Base-by-base conservation (phyloP, 2,329 filamentous ascomycete genomes). In the Trichoderma atroviride region DNA sequence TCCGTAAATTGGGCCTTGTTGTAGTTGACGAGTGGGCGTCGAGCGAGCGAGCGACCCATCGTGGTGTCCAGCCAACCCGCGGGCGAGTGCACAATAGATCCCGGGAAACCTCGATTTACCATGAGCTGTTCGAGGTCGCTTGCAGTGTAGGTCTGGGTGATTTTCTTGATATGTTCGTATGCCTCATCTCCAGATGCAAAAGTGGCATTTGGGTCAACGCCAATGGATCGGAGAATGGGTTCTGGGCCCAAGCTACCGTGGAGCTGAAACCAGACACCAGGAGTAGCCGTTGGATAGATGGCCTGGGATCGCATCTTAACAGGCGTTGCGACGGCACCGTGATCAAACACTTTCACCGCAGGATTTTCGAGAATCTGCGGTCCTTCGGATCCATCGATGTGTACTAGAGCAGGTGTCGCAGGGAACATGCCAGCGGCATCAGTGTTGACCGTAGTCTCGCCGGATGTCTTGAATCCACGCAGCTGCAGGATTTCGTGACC, bases 361-460 rank as follows among this genome's bases (percentile, higher is more conserved):
- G 47, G 47, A 24, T 29, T 16, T 55, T 55, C 10, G 24, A 55
- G 24, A 29, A 55, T 5, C 13, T 27, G 14, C 6, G 52, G 52
- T 16, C 52, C 52, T 5, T 16, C 68, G 55, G 31, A 29, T 53
- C 70, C 70, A 35, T 64, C 65, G 16, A 68, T 33, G 4, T 43
- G 52, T 24, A 68, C 61, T 5, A 71, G 31, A 7, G 59, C 70
- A 7, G 65, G 58, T 2, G 69, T 71, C 2, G 63, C 70, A 16
- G 66, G 69, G 24, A 68, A 86, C 9, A 86, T 74, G 0, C 77
- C 81, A 1, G 81, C 79, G 37, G 85, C 24, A 55, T 55, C 7
- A 16, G 52, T 82, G 24, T 83, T 82, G 0, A 83, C 85, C 72
- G 86, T 29, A 2, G 22, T 55, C 14, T 27, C 52, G 5, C 27